Base-by-base conservation (phyloP, 306 rosid species). In the Quillaja saponaria region DNA sequence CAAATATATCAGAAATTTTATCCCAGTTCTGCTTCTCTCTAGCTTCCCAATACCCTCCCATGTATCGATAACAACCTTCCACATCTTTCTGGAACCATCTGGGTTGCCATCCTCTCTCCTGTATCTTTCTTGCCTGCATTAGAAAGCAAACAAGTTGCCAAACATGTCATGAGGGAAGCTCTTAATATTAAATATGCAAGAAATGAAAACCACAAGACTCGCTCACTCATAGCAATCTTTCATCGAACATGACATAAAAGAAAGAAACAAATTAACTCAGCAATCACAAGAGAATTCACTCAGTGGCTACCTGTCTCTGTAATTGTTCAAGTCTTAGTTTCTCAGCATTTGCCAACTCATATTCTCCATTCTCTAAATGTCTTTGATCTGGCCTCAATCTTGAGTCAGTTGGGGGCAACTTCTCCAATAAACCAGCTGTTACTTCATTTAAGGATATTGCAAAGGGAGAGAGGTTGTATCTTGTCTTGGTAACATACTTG, bases 321-420 rank as follows among this genome's bases (percentile, higher is more conserved):
- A 92, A 73, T 80, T 83, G 97, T 75, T 92, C 99, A 66, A 92
- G 97, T 74, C 96, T 83, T 21, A 92, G 79, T 69, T 92, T 92
- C 90, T 92, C 99, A 5, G 87, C 80, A 75, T 92, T 92, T 56
- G 95, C 96, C 79, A 72, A 64, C 55, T 89, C 97, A 34, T 92
- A 92, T 47, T 92, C 97, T 68, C 99, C 99, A 62, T 92, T 89
- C 81, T 92, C 99, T 52, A 89, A 66, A 81, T 86, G 86, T 69
- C 97, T 86, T 77, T 89, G 99, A 78, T 92, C 99, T 38, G 99
- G 99, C 74, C 99, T 87, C 73, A 92, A 82, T 80, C 99, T 89
- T 3, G 97, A 92, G 80, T 92, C 99, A 20, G 96, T 85, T 16
- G 95, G 99, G 52, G 99, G 97, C 82, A 92, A 76, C 66, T 57